Evolutionary conservation across 2,329 filamentous ascomycete species (phyloP).

Genomic region (Colletotrichum sp.): DNA sequence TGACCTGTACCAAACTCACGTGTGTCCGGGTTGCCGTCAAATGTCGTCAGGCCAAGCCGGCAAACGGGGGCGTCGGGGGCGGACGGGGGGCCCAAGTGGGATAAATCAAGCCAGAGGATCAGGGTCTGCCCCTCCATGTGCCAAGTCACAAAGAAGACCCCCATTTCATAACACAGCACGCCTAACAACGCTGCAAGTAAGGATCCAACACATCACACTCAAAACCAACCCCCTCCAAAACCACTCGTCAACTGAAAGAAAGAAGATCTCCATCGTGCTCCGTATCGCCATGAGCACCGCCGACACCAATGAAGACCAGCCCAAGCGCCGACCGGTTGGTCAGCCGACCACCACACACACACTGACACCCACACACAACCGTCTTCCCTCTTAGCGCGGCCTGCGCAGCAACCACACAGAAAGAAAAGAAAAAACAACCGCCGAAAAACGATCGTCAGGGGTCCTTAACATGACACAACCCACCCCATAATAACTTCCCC

Average conservation of each 20-base stretch:
- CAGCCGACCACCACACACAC: neutral
- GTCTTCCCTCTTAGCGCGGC: neutral
- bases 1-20: neutral
- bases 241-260: neutral
- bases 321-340: neutral
- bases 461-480: conserved; percentile 12
- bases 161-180: neutral
- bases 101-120: neutral
- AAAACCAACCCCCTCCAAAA: neutral
- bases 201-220: neutral
- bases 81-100: neutral
- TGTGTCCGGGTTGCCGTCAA: neutral
- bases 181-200: neutral
- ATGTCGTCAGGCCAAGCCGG: neutral
- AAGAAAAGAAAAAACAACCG: neutral
- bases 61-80: neutral
- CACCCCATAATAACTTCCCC: conserved; percentile 1
- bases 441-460: conserved; percentile 13
- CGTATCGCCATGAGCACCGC: neutral
- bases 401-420: neutral
- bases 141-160: neutral
- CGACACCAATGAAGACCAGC: neutral
- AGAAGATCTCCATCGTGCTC: neutral
- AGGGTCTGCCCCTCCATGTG: conserved; percentile 1
- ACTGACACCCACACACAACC: neutral